These are phyloP conservation scores for Cenchrus purpureus DNA, from an alignment of 176 grass and related monocot genomes.

Conservation along the genomic window DNA sequence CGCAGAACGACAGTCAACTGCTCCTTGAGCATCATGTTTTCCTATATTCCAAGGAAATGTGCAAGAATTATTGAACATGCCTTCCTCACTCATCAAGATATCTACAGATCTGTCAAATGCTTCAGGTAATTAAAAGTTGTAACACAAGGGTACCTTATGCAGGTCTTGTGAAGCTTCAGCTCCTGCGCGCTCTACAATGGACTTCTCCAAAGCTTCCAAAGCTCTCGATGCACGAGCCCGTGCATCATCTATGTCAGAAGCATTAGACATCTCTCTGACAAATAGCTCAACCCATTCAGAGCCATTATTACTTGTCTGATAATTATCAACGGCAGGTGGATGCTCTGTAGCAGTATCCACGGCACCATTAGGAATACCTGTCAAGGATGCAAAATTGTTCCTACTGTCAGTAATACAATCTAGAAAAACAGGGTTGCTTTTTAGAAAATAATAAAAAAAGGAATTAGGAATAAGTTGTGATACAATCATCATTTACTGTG, in stretches of 20 bases:
- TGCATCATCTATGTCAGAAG: constrained; percentile 71
- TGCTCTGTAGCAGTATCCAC: constrained; percentile 46
- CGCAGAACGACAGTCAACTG: constrained; percentile 59
- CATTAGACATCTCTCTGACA: constrained; percentile 75
- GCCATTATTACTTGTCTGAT: constrained; percentile 43
- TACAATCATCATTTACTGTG: not conserved
- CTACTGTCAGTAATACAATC: constrained; percentile 15
- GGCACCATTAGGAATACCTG: constrained; percentile 48
- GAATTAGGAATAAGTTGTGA: not conserved
- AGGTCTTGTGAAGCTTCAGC: constrained; percentile 55
- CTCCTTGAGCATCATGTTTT: constrained; percentile 84
- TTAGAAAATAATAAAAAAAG: not conserved
- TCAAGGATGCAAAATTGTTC: constrained; percentile 18
- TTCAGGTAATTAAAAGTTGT: not conserved
- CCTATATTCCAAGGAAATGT: constrained; percentile 46
- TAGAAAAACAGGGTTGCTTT: not conserved
- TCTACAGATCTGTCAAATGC: constrained; percentile 4
- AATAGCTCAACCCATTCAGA: constrained; percentile 84
- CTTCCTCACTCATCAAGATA: not conserved
- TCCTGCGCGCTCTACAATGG: constrained; percentile 51
- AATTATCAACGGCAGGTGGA: constrained; percentile 31
- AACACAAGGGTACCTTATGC: constrained; percentile 53
- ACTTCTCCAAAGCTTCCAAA: constrained; percentile 76
- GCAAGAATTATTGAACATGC: not conserved
- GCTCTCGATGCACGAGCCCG: constrained; percentile 65